Evolutionary conservation across 2,329 filamentous ascomycete genomes (phyloP).

Genomic region (Scedosporium apiospermum): DNA sequence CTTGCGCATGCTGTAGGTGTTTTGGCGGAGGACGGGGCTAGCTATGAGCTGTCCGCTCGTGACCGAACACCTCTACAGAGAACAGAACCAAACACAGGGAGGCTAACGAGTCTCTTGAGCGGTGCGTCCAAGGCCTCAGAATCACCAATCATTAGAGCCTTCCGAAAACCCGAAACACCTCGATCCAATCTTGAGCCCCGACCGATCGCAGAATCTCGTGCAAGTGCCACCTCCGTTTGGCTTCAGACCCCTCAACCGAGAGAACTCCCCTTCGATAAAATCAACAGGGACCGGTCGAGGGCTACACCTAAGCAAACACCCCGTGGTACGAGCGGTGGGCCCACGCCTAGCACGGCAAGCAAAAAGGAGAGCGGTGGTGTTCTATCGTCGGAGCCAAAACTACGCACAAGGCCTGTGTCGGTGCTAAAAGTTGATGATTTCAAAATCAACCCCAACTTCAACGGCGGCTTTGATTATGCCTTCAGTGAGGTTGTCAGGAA

Average conservation of each 20-base stretch:
- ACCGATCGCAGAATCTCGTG: neutral
- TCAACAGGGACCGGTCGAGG: neutral
- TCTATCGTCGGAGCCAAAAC: constrained; percentile 14
- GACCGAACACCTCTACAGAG: neutral
- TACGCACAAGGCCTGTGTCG: constrained; percentile 48
- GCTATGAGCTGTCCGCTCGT: constrained; percentile 10
- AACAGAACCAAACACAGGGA: constrained; percentile 14
- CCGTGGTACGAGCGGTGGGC: neutral
- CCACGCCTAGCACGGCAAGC: neutral
- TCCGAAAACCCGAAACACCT: neutral
- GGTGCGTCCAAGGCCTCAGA: constrained; percentile 15
- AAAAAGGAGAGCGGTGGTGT: neutral
- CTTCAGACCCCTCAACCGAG: constrained; percentile 3
- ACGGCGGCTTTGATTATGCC: constrained; percentile 62
- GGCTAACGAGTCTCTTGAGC: constrained; percentile 24
- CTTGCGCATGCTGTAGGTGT: constrained; percentile 27
- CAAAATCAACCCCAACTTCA: constrained; percentile 66
- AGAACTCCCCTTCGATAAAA: constrained; percentile 4
- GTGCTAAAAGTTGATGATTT: constrained; percentile 63
- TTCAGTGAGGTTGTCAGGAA: constrained; percentile 67
- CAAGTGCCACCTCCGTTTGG: neutral
- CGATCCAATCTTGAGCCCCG: neutral
- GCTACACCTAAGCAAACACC: neutral
- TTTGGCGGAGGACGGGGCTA: constrained; percentile 39
- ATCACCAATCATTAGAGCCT: constrained; percentile 12